These are phyloP conservation scores for Trichophyton rubrum DNA, from an alignment of 2,329 filamentous ascomycete species.

Conservation along the genomic window DNA sequence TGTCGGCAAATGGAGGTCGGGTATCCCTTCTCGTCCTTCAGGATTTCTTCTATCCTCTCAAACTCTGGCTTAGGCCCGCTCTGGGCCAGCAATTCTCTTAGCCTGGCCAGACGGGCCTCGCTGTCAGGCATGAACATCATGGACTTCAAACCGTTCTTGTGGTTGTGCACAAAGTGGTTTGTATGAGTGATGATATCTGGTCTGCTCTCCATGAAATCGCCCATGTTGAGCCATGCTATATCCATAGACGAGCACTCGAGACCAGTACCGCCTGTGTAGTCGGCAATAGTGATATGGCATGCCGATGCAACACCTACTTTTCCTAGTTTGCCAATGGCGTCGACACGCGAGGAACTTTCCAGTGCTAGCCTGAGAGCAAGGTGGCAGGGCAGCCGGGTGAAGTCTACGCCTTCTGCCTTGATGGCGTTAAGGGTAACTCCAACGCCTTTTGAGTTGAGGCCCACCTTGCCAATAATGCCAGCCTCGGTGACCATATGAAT, in stretches of 20 bases:
- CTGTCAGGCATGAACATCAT: constrained; percentile 17
- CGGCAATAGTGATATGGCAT: constrained; percentile 44
- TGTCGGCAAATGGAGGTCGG: constrained; percentile 25
- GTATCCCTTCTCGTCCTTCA: constrained; percentile 24
- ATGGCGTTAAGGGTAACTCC: constrained; percentile 47
- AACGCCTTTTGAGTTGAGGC: constrained; percentile 42
- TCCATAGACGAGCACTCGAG: constrained; percentile 36
- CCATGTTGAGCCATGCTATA: constrained; percentile 11
- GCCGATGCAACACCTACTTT: constrained; percentile 39
- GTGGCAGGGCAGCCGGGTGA: constrained; percentile 40
- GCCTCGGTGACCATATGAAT: constrained; percentile 47
- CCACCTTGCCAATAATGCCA: constrained; percentile 48
- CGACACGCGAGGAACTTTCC: constrained; percentile 33
- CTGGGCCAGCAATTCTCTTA: constrained; percentile 18
- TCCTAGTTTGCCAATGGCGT: constrained; percentile 36
- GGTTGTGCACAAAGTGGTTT: constrained; percentile 20
- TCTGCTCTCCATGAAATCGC: constrained; percentile 7
- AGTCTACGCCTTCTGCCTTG: constrained; percentile 37
- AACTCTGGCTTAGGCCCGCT: constrained; percentile 12
- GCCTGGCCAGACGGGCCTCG: constrained; percentile 17
- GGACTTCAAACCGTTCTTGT: constrained; percentile 13
- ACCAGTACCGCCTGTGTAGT: constrained; percentile 35
- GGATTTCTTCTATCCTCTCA: constrained; percentile 17
- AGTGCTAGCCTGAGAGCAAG: constrained; percentile 43
- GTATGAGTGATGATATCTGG: constrained; percentile 18